These are phyloP conservation scores for Cladosporium sp. DNA, from an alignment of 2,329 filamentous ascomycete species.

Conservation along the genomic window DNA sequence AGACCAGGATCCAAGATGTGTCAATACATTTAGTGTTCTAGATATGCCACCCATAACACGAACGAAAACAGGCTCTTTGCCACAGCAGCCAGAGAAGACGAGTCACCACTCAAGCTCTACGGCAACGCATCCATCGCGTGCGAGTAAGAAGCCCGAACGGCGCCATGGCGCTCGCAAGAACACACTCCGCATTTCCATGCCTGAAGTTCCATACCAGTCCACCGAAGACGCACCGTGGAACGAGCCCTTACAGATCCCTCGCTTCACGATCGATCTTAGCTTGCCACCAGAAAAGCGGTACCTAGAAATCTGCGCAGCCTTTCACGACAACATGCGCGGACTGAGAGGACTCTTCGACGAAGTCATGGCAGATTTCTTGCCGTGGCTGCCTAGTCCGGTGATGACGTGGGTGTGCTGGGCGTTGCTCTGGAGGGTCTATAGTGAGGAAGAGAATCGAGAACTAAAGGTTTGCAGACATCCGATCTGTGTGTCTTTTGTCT, in stretches of 20 bases:
- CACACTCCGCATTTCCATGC: no score
- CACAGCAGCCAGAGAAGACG: neutral
- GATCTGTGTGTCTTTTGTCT: neutral
- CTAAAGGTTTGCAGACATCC: constrained; percentile 33
- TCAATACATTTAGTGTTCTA: no score
- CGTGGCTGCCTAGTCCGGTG: constrained; percentile 22
- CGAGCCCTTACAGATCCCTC: constrained; percentile 9
- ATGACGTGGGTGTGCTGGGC: constrained; percentile 39
- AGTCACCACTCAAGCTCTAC: no score
- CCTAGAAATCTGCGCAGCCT: constrained; percentile 43
- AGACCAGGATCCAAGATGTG: no score
- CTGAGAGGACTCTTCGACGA: constrained; percentile 51
- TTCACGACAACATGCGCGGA: constrained; percentile 40
- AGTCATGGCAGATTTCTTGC: constrained; percentile 37
- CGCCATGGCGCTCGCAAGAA: no score
- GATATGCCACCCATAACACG: neutral
- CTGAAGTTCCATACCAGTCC: no score
- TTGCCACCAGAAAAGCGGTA: constrained; percentile 52
- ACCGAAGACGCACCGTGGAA: neutral
- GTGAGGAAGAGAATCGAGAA: constrained; percentile 56
- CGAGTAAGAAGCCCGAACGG: no score
- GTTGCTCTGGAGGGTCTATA: constrained; percentile 49
- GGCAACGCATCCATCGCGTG: no score
- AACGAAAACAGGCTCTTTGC: neutral
- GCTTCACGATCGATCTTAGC: constrained; percentile 49